Base-by-base conservation (phyloP, 192 early-diverging fungal genomes). In the Coemansia sp. region DNA sequence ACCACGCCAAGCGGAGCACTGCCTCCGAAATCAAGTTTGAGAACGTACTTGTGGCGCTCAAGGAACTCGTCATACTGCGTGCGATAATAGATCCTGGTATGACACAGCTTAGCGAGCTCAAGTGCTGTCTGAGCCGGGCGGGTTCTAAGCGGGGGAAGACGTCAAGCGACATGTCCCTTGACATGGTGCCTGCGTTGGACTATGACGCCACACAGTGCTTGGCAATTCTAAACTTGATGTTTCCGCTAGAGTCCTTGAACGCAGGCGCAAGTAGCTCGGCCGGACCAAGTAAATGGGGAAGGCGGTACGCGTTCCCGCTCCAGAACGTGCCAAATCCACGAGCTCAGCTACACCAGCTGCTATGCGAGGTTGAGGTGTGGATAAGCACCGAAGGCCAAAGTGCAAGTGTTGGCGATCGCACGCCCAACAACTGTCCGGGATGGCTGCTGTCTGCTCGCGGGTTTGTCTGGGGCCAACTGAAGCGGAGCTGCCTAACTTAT, bases 291-390 rank as follows among this genome's bases (percentile, higher is more conserved):
- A 58, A 20, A 27, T 57, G 62, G 68, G 47, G 65, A 38, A 68
- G 70, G 61, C 55, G 69, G n/a, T 83, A 78, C 53, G 76, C 80
- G 5, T 73, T 78, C 38, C 55, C 73, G 38, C 69, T 83, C 24
- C 72, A 64, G 61, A 73, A 83, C 44, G 76, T 75, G 2, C 72
- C 72, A 5, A 83, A 33, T 43, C 80, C 75, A n/a, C 80, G 80
- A 5, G 66, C 70, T 46, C 73, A 78, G 60, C 70, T 83, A 36
- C 70, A 70, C 33, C 75, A 75, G 68, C 52, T 83, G 58, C 62
- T 83, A 3, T 83, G 73, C 52, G 80, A 78, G 53, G 68, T 71
- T 33, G 80, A 83, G 65, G 76, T 73, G 13, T 83, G 80, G 80
- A 44, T 78, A 29, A 74, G 53, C 24, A 64, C 71, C 43, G 74